A percentile compares a stretch with the other conserved stretches of the same genome.
These are phyloP conservation scores for Apiosordaria backusii DNA, from an alignment of 495 filamentous ascomycete genomes.

Conservation along the genomic window DNA sequence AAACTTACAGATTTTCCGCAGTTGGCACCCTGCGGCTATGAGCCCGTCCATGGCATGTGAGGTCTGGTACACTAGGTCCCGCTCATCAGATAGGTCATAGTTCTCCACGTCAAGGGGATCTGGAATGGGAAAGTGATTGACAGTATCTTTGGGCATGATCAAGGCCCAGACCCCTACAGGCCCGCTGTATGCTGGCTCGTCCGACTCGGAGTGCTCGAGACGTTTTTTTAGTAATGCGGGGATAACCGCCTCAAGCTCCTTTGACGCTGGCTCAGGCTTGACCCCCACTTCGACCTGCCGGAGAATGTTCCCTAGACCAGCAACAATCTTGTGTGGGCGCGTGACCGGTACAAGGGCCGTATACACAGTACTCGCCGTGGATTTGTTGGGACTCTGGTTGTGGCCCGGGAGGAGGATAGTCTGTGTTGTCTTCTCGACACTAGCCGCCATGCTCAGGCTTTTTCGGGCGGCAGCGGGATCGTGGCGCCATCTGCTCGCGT, in stretches of 20 bases:
- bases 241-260: constrained; percentile 68
- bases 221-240: constrained; percentile 53
- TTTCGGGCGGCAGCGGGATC: constrained; percentile 9
- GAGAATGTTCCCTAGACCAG: constrained; percentile 79
- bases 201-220: constrained; percentile 8
- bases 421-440: constrained; percentile 29
- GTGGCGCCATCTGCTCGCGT: constrained; percentile 53
- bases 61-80: constrained; percentile 6
- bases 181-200: constrained; percentile 29
- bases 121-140: not conserved
- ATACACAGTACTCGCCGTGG: constrained; percentile 24
- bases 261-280: constrained; percentile 61
- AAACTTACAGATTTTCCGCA: constrained; percentile 58
- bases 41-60: constrained; percentile 22
- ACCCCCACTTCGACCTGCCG: constrained; percentile 57
- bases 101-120: not conserved
- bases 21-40: constrained; percentile 48
- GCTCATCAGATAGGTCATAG: constrained; percentile 10
- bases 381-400: not conserved
- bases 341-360: constrained; percentile 65
- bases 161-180: constrained; percentile 74
- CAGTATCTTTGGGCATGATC: constrained; percentile 45
- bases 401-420: constrained; percentile 16
- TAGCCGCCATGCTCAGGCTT: constrained; percentile 12
- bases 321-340: constrained; percentile 56